A percentile compares a stretch with the other conserved stretches of the same genome.
These are phyloP conservation scores for Zhuliangozyma blackwelliae DNA, from an alignment of 1,139 yeast species.

Conservation along the genomic window DNA sequence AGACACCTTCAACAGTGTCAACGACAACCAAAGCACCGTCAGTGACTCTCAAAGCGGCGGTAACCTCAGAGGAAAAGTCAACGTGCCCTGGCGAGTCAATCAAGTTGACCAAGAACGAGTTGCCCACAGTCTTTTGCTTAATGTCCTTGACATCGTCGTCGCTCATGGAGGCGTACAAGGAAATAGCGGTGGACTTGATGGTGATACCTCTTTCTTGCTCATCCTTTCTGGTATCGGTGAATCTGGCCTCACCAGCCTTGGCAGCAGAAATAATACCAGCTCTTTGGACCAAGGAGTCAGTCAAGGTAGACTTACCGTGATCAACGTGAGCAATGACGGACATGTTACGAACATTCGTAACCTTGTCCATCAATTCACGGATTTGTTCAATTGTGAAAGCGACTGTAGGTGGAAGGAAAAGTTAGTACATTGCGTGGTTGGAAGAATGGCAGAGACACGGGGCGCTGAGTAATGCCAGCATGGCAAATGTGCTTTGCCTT, in stretches of 20 bases:
- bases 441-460: not conserved
- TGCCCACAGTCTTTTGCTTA: constrained; percentile 92
- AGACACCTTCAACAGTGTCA: constrained; percentile 99
- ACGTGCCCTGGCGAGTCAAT: constrained; percentile 99
- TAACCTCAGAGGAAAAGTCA: constrained; percentile 99
- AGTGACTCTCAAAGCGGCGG: constrained; percentile 99
- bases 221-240: constrained; percentile 99
- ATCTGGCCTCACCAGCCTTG: constrained; percentile 99
- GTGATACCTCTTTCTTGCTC: constrained; percentile 99
- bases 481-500: not conserved
- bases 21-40: constrained; percentile 99
- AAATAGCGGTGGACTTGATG: constrained; percentile 97
- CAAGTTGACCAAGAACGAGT: constrained; percentile 93
- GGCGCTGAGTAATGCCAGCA: not conserved
- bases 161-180: constrained; percentile 83
- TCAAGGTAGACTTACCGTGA: constrained; percentile 99
- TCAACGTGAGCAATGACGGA: constrained; percentile 99
- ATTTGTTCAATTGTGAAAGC: constrained; percentile 86
- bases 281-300: constrained; percentile 97
- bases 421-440: not conserved
- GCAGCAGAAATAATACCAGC: constrained; percentile 99
- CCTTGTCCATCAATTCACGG: constrained; percentile 99
- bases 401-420: constrained; percentile 37
- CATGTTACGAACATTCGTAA: constrained; percentile 99
- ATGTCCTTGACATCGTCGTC: constrained; percentile 95